These are phyloP conservation scores for Lepraria neglecta DNA, from an alignment of 495 filamentous ascomycete genomes.

Conservation along the genomic window DNA sequence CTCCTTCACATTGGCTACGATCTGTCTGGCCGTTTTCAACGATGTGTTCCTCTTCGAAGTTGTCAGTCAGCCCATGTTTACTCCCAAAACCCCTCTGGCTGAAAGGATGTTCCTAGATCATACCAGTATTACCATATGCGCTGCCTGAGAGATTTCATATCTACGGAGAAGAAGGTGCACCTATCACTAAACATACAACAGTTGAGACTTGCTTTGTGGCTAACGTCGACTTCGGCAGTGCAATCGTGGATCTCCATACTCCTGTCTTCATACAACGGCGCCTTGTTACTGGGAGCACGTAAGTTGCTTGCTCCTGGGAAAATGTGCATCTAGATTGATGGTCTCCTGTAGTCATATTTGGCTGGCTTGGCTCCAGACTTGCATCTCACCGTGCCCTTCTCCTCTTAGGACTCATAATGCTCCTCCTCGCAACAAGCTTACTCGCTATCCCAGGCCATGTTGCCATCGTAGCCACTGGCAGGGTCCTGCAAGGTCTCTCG, in stretches of 20 bases:
- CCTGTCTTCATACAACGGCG: slow-evolving; percentile 64
- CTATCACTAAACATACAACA: too few relatives aligned
- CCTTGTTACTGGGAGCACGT: slow-evolving; percentile 54
- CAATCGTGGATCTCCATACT: slow-evolving; percentile 71
- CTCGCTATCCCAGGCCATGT: too few relatives aligned
- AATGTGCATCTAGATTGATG: too few relatives aligned
- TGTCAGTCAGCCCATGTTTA: slow-evolving; percentile 57
- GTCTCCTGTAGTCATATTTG: slow-evolving; percentile 9
- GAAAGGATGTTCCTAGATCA: slow-evolving; percentile 1
- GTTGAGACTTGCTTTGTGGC: too few relatives aligned
- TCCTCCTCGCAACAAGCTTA: too few relatives aligned
- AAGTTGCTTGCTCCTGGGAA: slow-evolving; percentile 21
- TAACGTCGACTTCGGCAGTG: background rate
- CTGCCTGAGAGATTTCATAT: slow-evolving; percentile 19
- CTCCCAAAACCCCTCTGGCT: background rate
- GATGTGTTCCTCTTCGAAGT: slow-evolving; percentile 73
- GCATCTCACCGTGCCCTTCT: slow-evolving; percentile 9
- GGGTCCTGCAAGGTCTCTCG: slow-evolving; percentile 9
- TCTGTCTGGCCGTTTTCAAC: slow-evolving; percentile 20
- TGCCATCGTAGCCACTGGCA: background rate
- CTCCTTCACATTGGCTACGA: slow-evolving; percentile 12
- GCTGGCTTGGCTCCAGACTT: slow-evolving; percentile 11
- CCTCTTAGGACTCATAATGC: slow-evolving; percentile 12
- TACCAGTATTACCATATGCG: slow-evolving; percentile 18
- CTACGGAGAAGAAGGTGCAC: slow-evolving; percentile 4